Evolutionary conservation across 306 rosid species (phyloP).

Genomic region (Fragaria iinumae): DNA sequence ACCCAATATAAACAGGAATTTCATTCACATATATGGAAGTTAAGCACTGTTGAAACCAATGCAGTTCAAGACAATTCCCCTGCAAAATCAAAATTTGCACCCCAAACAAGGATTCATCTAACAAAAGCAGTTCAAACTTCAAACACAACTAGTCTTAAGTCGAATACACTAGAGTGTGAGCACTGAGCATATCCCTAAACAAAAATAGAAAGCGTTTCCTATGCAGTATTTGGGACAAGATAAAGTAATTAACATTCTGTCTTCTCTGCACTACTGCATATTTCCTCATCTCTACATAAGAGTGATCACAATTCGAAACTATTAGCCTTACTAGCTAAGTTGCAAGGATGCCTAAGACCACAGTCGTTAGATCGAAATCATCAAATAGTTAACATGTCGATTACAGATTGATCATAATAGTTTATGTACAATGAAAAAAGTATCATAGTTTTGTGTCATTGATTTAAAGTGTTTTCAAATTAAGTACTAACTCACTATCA

Average conservation of each 20-base stretch:
- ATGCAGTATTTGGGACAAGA: not conserved
- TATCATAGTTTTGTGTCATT: not conserved
- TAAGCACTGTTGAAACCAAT: not conserved
- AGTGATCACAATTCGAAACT: no score
- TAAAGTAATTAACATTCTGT: not conserved
- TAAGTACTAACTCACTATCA: no score
- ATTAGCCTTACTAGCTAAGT: not conserved
- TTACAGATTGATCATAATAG: not conserved
- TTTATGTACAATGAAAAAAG: not conserved
- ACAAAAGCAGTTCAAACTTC: not conserved
- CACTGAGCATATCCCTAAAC: not conserved
- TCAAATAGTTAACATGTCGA: not conserved
- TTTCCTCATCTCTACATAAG: not conserved
- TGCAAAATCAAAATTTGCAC: not conserved
- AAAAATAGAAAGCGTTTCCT: not conserved
- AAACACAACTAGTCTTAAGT: not conserved
- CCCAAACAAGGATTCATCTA: not conserved
- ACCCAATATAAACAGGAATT: not conserved
- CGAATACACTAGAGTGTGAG: not conserved
- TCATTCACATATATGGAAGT: not conserved
- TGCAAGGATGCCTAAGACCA: not conserved
- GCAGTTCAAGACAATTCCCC: not conserved
- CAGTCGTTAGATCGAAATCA: not conserved
- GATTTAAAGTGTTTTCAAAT: not conserved
- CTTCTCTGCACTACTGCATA: not conserved